Evolutionary conservation across 169 alveolate genomes (phyloP).

Genomic region (Eimeria tenella): DNA sequence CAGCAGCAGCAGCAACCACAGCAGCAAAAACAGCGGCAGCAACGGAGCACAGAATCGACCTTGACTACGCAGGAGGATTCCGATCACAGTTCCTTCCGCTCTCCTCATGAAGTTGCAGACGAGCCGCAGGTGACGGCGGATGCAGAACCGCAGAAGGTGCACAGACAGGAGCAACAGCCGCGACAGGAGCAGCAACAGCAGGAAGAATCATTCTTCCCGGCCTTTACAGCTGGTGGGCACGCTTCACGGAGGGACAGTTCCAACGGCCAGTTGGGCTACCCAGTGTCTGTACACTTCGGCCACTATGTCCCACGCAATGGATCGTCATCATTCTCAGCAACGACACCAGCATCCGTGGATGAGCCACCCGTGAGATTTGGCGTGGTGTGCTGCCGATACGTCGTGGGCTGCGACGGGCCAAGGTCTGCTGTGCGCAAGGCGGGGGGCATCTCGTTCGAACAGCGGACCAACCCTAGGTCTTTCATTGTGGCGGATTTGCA

Average conservation of each 20-base stretch:
- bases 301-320: background rate
- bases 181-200: conserved; percentile 49
- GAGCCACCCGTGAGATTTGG: conserved; percentile 4
- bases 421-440: conserved; percentile 60
- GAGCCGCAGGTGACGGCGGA: background rate
- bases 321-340: background rate
- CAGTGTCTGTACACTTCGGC: conserved; percentile 51
- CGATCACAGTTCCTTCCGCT: conserved; percentile 27
- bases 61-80: conserved; percentile 15
- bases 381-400: conserved; percentile 14
- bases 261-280: background rate
- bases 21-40: background rate
- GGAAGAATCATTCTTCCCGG: background rate
- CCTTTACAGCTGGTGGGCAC: background rate
- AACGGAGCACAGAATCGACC: background rate
- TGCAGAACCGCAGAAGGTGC: conserved; percentile 10
- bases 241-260: background rate
- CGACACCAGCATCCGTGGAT: conserved; percentile 47
- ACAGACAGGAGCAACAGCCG: conserved; percentile 10
- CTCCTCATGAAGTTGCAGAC: conserved; percentile 30
- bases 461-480: background rate
- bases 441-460: conserved; percentile 29
- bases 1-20: conserved; percentile 45
- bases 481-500: conserved; percentile 55
- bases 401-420: conserved; percentile 79